Evolutionary conservation across 192 early-diverging fungal genomes (phyloP), one percentile per base, ranked within the genome.

Genomic region (Coemansia sp.): DNA sequence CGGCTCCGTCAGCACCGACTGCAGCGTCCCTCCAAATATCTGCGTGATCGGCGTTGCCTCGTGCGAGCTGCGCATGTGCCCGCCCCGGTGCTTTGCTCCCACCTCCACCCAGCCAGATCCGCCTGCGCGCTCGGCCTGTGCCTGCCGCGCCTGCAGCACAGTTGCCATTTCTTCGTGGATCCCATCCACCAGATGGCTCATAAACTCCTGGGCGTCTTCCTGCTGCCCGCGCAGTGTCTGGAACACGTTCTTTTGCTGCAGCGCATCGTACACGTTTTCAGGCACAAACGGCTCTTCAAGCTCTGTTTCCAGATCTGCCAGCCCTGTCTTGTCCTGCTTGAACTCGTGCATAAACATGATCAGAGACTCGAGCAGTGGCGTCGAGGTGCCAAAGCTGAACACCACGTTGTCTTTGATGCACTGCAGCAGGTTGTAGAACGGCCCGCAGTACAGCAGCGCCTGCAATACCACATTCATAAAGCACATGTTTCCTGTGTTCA

Each of bases 391-490:
- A 52, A 93, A 87, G 43, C 73, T 88, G 50, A 88, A 86, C 13
- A 78, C 80, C 2, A 87, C 81, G 52, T 86, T 74, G 39, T 75
- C 65, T 23, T 80, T 77, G 36, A 95, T 82, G 46, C 68, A 70
- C 59, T 73, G 80, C 51, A 97, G 79, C 44, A 94, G 73, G 63
- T 92, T 92, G 81, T 88, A 94, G 61, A 99, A 94, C 18, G 93
- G 96, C 37, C 86, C 79, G 62, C 91, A 95, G 68, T 98, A 90
- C 12, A 93, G 58, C 33, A 99, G 81, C 5, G 96, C 90, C 80
- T 99, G 97, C 35, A 99, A 64, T 50, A 96, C 90, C 37, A 89
- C 91, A 66, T 98, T 99, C 89, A 98, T 92, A 65, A 94, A 99
- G 76, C 97, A 99, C 81, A 89, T 95, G 73, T 99, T 99, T 28